Evolutionary conservation across 31 red algal species (phyloP), one percentile per base, ranked within the genome.

Genomic region (Porphyra umbilicalis): DNA sequence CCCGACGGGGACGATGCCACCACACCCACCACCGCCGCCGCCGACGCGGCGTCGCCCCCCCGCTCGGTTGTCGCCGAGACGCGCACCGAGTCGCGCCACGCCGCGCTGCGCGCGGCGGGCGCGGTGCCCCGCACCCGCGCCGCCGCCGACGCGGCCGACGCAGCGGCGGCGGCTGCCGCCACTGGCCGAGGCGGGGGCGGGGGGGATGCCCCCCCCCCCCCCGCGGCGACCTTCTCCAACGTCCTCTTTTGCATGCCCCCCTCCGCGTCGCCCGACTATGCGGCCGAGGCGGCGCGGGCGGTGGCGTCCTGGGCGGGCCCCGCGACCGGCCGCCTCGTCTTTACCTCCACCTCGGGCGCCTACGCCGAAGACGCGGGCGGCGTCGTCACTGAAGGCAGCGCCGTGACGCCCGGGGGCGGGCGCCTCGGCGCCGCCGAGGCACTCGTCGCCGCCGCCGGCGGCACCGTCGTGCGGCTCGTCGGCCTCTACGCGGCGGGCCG

Each of bases 161-260:
- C 71, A 13, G 86, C 36, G 36, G 37, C 32, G 16, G 75, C 74
- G 6, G 77, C 16, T 14, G 29, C 9, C 25, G 10, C 46, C 20
- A n/a, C n/a, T n/a, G n/a, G n/a, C n/a, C n/a, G n/a, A n/a, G 25
- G 57, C 57, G 38, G 7, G 6, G 57, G 57, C 57, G 57, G 11
- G 5, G 25, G 57, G 25, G 25, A n/a, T 8, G 57, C 25, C 18
- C 20, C 32, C 18, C 35, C 38, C 2, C 36, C n/a, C 33, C 15
- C 20, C 8, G 20, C 74, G 37, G 32, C 10, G 9, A 34, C 30
- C 40, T 90, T 90, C 34, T 38, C 80, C 10, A 76, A 82, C 44
- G 91, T 94, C 8, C 80, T 94, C 1, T 97, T 97, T 44, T 97
- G 90, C 84, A 88, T 81, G 39, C 88, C 90, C 14, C 95, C 95